phyloP scores from a whole-genome alignment of 345 rosid species.

The Sisymbrium irio region DNA sequence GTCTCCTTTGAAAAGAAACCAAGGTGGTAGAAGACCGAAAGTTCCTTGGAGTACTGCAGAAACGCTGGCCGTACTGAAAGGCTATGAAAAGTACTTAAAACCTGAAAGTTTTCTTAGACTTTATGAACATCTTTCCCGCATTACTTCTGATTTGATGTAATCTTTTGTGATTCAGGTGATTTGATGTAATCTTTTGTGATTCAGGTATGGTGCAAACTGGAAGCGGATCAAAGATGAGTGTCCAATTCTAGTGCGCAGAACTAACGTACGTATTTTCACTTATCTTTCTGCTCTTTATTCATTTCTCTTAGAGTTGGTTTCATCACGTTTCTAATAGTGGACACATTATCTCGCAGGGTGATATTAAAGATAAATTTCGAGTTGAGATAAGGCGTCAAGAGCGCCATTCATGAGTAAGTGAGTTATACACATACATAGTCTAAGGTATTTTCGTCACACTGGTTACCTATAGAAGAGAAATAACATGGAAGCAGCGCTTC shows the following conservation, averaged over 20 bases:
- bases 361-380: conserved; percentile 34
- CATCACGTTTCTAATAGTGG: conserved; percentile 1
- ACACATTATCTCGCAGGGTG: conserved; percentile 23
- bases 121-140: conserved; percentile 12
- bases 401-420: conserved; percentile 22
- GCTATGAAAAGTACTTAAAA: conserved; percentile 32
- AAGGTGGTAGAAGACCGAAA: conserved; percentile 15
- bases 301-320: neutral
- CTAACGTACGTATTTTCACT: conserved; percentile 25
- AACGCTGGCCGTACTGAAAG: conserved; percentile 31
- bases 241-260: conserved; percentile 29
- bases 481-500: neutral
- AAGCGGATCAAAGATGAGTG: conserved; percentile 29
- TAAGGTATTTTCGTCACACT: neutral
- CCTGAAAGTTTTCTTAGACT: conserved; percentile 8
- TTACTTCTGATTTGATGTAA: no score
- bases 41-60: conserved; percentile 36
- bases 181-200: conserved; percentile 5
- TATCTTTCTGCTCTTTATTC: conserved; percentile 4
- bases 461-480: neutral
- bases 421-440: neutral
- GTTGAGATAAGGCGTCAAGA: conserved; percentile 34
- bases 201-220: conserved; percentile 37
- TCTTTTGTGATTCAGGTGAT: no score
- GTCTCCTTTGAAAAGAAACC: conserved; percentile 21